These are phyloP conservation scores for Phytophthora palmivora DNA, from an alignment of 352 stramenopile genomes.

Conservation along the genomic window DNA sequence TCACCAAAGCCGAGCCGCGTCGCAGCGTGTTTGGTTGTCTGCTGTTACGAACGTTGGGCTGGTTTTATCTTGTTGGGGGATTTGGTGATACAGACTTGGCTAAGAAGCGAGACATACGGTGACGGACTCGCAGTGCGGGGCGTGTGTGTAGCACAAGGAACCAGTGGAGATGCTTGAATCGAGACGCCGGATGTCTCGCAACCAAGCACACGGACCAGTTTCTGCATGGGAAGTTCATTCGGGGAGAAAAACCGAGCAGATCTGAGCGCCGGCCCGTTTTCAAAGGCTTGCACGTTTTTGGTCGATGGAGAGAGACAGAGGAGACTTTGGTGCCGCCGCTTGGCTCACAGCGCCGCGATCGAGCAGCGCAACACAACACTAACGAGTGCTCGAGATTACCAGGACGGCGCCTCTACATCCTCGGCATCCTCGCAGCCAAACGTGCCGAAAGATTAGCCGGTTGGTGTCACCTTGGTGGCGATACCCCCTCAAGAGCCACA, in stretches of 20 bases:
- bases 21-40: constrained; percentile 36
- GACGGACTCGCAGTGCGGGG: constrained; percentile 24
- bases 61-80: constrained; percentile 18
- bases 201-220: constrained; percentile 18
- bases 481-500: constrained; percentile 1
- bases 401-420: constrained; percentile 37
- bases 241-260: constrained; percentile 35
- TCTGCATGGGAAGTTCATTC: constrained; percentile 35
- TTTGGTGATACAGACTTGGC: constrained; percentile 35
- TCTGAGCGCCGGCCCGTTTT: constrained; percentile 23
- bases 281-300: constrained; percentile 16
- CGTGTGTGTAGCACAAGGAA: constrained; percentile 38
- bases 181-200: constrained; percentile 41
- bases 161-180: constrained; percentile 38
- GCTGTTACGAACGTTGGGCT: constrained; percentile 25
- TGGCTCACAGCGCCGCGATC: constrained; percentile 33
- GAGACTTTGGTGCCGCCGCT: constrained; percentile 31
- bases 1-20: constrained; percentile 8
- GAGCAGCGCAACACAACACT: constrained; percentile 21
- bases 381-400: constrained; percentile 36
- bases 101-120: constrained; percentile 42
- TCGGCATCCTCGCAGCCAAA: constrained; percentile 1
- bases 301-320: constrained; percentile 29
- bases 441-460: constrained; percentile 7
- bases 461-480: constrained; percentile 4